These are phyloP conservation scores for Asclepias syriaca DNA, from an alignment of 257 asterid species.

Conservation along the genomic window DNA sequence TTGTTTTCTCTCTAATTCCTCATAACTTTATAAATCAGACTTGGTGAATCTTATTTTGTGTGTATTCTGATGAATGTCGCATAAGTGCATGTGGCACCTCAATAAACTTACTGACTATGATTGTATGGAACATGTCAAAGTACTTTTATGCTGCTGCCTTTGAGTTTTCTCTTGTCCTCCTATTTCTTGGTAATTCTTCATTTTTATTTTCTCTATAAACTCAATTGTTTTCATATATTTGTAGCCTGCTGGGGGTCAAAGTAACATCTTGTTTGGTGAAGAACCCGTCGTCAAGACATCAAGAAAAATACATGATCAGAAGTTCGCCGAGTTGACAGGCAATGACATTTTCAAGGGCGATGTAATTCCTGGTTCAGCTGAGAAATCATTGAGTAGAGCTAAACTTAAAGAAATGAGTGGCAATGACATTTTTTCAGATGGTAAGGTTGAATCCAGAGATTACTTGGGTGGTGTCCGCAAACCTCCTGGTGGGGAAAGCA, in stretches of 20 bases:
- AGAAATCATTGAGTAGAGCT: slow-evolving; percentile 75
- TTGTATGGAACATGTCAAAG: not conserved
- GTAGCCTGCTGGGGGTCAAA: slow-evolving; percentile 96
- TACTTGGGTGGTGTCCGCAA: slow-evolving; percentile 81
- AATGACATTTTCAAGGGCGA: slow-evolving; percentile 88
- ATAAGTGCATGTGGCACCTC: not conserved
- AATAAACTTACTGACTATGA: not conserved
- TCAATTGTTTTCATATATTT: not conserved
- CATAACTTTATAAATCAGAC: not conserved
- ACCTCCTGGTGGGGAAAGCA: slow-evolving; percentile 94
- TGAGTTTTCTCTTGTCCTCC: not conserved
- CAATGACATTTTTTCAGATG: slow-evolving; percentile 68
- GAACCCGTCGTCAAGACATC: slow-evolving; percentile 57
- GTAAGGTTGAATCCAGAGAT: slow-evolving; percentile 65
- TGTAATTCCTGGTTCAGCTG: slow-evolving; percentile 65
- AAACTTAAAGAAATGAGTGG: slow-evolving; percentile 91
- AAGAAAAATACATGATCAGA: slow-evolving; percentile 78
- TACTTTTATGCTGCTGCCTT: not conserved
- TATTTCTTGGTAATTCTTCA: not conserved
- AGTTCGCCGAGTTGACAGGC: slow-evolving; percentile 80
- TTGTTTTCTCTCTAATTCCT: not conserved
- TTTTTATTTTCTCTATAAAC: too few relatives aligned
- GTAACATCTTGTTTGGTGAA: slow-evolving; percentile 73
- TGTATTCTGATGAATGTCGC: too few relatives aligned
- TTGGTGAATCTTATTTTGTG: not conserved